Evolutionary conservation across 805 yeast genomes (phyloP).

Genomic region (Metschnikowia proteae): DNA sequence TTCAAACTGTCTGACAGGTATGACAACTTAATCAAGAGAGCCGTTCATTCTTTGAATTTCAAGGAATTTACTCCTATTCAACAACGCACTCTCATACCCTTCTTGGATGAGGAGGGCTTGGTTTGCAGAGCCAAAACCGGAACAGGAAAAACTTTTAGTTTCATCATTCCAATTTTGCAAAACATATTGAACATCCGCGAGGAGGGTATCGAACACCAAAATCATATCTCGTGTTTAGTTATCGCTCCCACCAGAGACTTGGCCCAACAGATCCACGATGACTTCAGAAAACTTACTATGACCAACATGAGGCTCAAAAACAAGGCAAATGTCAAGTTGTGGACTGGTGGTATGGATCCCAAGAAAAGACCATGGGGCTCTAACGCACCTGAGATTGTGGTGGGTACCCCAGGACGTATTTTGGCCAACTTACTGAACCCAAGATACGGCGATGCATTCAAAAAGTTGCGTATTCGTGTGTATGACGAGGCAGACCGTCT

Average conservation of each 20-base stretch:
- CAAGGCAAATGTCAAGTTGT: slow-evolving; percentile 26
- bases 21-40: slow-evolving; percentile 10
- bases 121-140: slow-evolving; percentile 93
- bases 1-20: slow-evolving; percentile 11
- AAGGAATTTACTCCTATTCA: slow-evolving; percentile 66
- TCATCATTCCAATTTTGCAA: slow-evolving; percentile 75
- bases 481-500: slow-evolving; percentile 92
- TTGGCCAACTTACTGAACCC: slow-evolving; percentile 53
- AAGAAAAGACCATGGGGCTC: slow-evolving; percentile 26
- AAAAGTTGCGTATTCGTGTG: slow-evolving; percentile 57
- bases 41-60: slow-evolving; percentile 33
- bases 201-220: slow-evolving; percentile 27
- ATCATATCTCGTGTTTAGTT: slow-evolving; percentile 47
- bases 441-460: slow-evolving; percentile 45
- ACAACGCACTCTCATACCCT: slow-evolving; percentile 55
- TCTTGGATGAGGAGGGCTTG: slow-evolving; percentile 56
- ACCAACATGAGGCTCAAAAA: slow-evolving; percentile 17
- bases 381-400: slow-evolving; percentile 57
- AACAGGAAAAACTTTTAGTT: slow-evolving; percentile 91
- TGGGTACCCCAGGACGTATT: slow-evolving; percentile 89
- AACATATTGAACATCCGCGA: slow-evolving; percentile 35
- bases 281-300: slow-evolving; percentile 46
- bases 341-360: slow-evolving; percentile 64
- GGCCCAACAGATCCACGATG: slow-evolving; percentile 75
- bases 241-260: slow-evolving; percentile 90